Base-by-base conservation (phyloP, 2,329 filamentous ascomycete species). In the Colletotrichum simmondsii region DNA sequence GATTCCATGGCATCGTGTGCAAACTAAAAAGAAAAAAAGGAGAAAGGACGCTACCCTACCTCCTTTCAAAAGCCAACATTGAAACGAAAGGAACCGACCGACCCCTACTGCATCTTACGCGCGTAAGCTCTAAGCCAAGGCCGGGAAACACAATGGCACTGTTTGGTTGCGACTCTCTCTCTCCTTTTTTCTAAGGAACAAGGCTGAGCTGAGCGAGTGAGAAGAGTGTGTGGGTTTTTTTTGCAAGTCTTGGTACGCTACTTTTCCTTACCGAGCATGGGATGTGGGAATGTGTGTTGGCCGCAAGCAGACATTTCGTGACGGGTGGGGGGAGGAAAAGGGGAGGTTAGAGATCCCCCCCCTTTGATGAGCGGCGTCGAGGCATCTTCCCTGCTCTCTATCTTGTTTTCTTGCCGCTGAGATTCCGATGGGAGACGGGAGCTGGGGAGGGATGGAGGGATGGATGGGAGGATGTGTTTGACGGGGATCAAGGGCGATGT, bases 401-500 rank as follows among this genome's bases (percentile, higher is more conserved):
- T n/a, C 35, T 65, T 7, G 14, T 42, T 19, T 35, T 42, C 16
- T 57, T 37, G 60, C 49, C 46, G 74, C 75, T 74, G 67, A 76
- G 75, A 71, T 58, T 24, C 7, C 57, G 61, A 61, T 60, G 59
- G 61, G 58, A 35, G 32, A 35, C 54, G 58, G 35, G 52, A 57
- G 67, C 54, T 42, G 6, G 58, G 19, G 42, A 22, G 42, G 42
- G 19, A 49, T 11, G 8, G 19, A 42, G 1, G 37, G 16, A 42
- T 6, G 16, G 16, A 19, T 14, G 42, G 42, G 42, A 6, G 42
- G 42, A 49, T 8, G 8, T 49, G 42, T n/a, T 22, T 22, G 42
- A 22, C 42, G 42, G 42, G 42, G 42, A 49, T 49, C 42, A 49
- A 49, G 42, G 42, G 52, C 11, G 28, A 22, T 42, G 56, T 69